These are phyloP conservation scores for Mucor racemosus DNA, from an alignment of 371 early-diverging fungal species.

Conservation along the genomic window DNA sequence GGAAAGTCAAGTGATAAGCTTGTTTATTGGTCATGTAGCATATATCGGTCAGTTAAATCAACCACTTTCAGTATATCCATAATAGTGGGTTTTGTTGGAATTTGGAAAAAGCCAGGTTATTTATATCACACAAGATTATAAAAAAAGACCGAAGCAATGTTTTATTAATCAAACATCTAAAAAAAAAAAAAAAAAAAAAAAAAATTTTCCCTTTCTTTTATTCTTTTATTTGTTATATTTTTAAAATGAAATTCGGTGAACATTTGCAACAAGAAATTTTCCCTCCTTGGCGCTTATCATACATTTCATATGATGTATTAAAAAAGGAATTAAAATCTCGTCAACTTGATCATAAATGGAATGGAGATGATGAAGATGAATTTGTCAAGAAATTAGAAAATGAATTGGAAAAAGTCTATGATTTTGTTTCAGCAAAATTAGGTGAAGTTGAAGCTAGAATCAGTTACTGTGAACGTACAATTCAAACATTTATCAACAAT, in stretches of 20 bases:
- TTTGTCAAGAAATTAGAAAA: constrained; percentile 73
- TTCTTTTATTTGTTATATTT: constrained; percentile 8
- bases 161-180: constrained; percentile 3
- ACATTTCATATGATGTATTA: constrained; percentile 29
- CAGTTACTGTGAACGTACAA: constrained; percentile 80
- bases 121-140: background rate
- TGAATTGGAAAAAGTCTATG: constrained; percentile 85
- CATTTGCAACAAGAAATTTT: constrained; percentile 36
- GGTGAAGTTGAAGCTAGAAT: constrained; percentile 84
- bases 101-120: background rate
- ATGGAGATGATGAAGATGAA: constrained; percentile 68
- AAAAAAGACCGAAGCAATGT: constrained; percentile 4
- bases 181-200: constrained; percentile 2
- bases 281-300: constrained; percentile 35
- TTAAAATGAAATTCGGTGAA: constrained; percentile 37
- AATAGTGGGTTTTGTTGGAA: background rate
- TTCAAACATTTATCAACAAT: constrained; percentile 54
- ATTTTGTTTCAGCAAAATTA: constrained; percentile 79
- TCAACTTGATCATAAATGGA: constrained; percentile 45
- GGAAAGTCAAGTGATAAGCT: background rate
- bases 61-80: background rate
- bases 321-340: constrained; percentile 27
- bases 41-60: constrained; percentile 1
- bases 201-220: constrained; percentile 4
- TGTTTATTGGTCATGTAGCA: constrained; percentile 11